Evolutionary conservation across 2,329 filamentous ascomycete species (phyloP).

Genomic region (Penicillium freii): DNA sequence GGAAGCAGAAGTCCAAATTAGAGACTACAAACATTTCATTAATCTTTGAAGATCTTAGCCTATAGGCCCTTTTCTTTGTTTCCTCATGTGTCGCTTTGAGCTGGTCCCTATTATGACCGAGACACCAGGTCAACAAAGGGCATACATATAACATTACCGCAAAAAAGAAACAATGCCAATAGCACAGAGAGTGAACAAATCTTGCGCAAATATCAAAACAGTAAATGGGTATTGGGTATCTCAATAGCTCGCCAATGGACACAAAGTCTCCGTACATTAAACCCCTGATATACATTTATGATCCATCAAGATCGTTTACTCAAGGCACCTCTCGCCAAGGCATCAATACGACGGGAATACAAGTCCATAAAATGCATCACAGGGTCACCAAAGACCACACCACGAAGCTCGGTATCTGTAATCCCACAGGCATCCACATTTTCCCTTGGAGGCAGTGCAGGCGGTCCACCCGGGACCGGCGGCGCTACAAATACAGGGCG

Average conservation of each 20-base stretch:
- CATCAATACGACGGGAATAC: conserved; percentile 70
- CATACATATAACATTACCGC: neutral
- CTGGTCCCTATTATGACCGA: neutral
- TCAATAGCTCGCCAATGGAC: neutral
- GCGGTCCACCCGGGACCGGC: conserved; percentile 68
- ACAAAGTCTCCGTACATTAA: neutral
- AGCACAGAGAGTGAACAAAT: neutral
- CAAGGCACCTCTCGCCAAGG: conserved; percentile 67
- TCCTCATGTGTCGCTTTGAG: neutral
- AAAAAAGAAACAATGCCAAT: neutral
- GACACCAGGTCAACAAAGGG: neutral
- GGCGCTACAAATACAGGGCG: conserved; percentile 67
- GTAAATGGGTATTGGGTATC: neutral
- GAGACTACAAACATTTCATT: neutral
- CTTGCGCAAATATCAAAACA: neutral
- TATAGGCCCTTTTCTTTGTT: neutral
- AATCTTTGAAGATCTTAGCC: neutral
- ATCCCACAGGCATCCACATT: conserved; percentile 68
- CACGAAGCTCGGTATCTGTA: conserved; percentile 65
- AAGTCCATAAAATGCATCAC: conserved; percentile 76
- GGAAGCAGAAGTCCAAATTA: too few relatives aligned
- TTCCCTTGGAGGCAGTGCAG: conserved; percentile 47
- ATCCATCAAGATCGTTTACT: conserved; percentile 35
- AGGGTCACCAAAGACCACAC: conserved; percentile 77
- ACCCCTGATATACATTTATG: neutral